Evolutionary conservation across 305 asterid genomes (phyloP).

Genomic region (Andrographis paniculata): DNA sequence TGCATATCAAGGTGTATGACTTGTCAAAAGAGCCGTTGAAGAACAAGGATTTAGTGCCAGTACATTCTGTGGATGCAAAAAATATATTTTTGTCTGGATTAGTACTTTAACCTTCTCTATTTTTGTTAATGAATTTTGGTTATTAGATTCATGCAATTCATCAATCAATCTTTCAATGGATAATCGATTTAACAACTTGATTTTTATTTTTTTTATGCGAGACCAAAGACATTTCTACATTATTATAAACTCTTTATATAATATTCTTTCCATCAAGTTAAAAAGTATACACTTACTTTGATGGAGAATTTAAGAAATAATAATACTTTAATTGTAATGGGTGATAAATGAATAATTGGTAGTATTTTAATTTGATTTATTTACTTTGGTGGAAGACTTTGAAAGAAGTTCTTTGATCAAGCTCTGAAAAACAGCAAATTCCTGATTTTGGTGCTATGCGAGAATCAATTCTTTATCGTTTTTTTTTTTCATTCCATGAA

Average conservation of each 20-base stretch:
- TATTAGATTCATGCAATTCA: not conserved
- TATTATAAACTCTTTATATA: too few relatives aligned
- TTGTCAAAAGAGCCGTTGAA: conserved; percentile 40
- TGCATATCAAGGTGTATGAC: conserved; percentile 80
- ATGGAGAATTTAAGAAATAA: too few relatives aligned
- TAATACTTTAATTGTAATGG: too few relatives aligned
- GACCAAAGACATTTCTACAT: too few relatives aligned
- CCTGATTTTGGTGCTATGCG: conserved; percentile 67
- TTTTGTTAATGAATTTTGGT: not conserved
- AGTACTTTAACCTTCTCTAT: not conserved
- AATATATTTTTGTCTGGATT: conserved; percentile 24
- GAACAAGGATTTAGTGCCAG: conserved; percentile 7
- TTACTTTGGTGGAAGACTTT: conserved; percentile 41
- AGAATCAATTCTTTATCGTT: conserved; percentile 81
- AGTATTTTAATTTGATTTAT: not conserved
- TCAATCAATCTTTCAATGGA: not conserved
- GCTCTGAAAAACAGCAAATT: conserved; percentile 39
- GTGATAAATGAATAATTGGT: not conserved
- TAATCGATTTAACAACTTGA: not conserved
- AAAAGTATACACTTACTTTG: too few relatives aligned
- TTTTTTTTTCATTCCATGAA: not conserved
- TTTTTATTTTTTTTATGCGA: not conserved
- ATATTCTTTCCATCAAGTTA: too few relatives aligned
- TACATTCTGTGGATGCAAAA: conserved; percentile 16
- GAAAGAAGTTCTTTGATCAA: conserved; percentile 71